Conservation (phyloP, 2,329 filamentous ascomycete species). For the Microsporum ferrugineum region DNA sequence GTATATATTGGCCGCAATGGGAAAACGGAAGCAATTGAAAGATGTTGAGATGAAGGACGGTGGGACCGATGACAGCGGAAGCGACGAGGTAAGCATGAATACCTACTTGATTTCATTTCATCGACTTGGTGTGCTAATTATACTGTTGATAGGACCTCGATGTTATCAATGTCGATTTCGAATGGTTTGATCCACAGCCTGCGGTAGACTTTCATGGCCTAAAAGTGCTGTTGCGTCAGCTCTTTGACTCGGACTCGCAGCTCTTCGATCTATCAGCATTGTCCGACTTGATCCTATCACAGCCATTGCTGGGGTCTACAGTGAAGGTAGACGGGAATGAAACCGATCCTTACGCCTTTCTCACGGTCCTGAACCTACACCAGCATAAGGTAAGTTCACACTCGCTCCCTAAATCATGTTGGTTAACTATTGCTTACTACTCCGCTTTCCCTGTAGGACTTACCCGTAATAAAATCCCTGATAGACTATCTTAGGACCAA, state of each 20-base stretch:
- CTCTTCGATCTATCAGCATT: conserved; percentile 81
- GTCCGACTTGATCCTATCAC: conserved; percentile 73
- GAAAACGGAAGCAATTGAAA: conserved; percentile 40
- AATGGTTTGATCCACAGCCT: conserved; percentile 93
- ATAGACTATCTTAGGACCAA: conserved; percentile 57
- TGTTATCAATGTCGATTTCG: conserved; percentile 90
- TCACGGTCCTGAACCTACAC: conserved; percentile 74
- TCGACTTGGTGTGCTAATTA: background rate
- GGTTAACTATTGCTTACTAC: background rate
- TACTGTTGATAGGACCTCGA: conserved; percentile 58
- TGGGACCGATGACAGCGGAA: conserved; percentile 29
- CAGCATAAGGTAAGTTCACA: conserved; percentile 50
- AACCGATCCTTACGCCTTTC: conserved; percentile 81
- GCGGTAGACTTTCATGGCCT: conserved; percentile 90
- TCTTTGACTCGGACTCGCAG: conserved; percentile 77
- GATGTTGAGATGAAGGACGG: conserved; percentile 35
- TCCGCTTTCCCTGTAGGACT: conserved; percentile 40
- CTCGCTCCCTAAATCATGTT: background rate
- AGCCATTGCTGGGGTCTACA: conserved; percentile 80
- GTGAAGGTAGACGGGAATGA: conserved; percentile 96
- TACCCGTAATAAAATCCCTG: conserved; percentile 59
- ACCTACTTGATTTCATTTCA: background rate
- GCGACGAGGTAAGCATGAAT: conserved; percentile 28
- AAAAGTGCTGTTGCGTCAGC: conserved; percentile 78
- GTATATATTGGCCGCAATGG: conserved; percentile 29